Conservation (phyloP, 208 protist species). For the Kentomonas sorsogonicus region DNA sequence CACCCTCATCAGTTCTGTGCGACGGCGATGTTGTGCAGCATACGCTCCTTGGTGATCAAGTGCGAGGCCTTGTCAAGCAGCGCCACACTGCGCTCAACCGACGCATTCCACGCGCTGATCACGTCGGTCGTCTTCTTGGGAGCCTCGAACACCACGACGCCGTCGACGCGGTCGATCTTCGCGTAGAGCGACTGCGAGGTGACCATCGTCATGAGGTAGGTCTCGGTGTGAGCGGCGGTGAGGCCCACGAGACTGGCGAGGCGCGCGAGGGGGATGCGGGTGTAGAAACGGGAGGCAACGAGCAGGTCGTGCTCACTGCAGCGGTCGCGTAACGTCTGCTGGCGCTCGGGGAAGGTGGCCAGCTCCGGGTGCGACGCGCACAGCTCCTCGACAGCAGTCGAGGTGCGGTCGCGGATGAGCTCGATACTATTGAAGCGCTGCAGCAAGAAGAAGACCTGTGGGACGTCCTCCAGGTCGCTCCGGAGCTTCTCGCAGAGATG, state of each 20-base stretch:
- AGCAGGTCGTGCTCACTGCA: slow-evolving; percentile 96
- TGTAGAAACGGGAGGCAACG: slow-evolving; percentile 93
- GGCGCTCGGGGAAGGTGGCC: slow-evolving; percentile 35
- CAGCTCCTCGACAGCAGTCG: slow-evolving; percentile 38
- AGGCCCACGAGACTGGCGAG: slow-evolving; percentile 90
- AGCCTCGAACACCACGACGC: slow-evolving; percentile 86
- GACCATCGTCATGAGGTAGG: slow-evolving; percentile 91
- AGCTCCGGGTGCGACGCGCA: slow-evolving; percentile 76
- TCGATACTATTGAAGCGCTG: slow-evolving; percentile 82
- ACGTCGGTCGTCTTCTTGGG: slow-evolving; percentile 87
- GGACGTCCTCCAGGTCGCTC: slow-evolving; percentile 67
- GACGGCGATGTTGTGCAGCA: slow-evolving; percentile 79
- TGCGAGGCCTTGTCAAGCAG: slow-evolving; percentile 92
- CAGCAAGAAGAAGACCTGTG: slow-evolving; percentile 63
- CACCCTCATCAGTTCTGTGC: too few relatives aligned
- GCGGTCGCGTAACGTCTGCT: slow-evolving; percentile 81
- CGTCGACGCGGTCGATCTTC: slow-evolving; percentile 92
- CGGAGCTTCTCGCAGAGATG: slow-evolving; percentile 44
- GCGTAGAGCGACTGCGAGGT: slow-evolving; percentile 86
- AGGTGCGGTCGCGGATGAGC: slow-evolving; percentile 75
- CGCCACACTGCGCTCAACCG: slow-evolving; percentile 81
- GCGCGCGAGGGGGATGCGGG: slow-evolving; percentile 83
- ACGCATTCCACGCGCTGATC: slow-evolving; percentile 81
- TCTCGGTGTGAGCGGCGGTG: slow-evolving; percentile 81
- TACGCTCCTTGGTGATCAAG: slow-evolving; percentile 92